These are phyloP conservation scores for Candida stauntonica DNA, from an alignment of 805 yeast genomes.

Conservation along the genomic window DNA sequence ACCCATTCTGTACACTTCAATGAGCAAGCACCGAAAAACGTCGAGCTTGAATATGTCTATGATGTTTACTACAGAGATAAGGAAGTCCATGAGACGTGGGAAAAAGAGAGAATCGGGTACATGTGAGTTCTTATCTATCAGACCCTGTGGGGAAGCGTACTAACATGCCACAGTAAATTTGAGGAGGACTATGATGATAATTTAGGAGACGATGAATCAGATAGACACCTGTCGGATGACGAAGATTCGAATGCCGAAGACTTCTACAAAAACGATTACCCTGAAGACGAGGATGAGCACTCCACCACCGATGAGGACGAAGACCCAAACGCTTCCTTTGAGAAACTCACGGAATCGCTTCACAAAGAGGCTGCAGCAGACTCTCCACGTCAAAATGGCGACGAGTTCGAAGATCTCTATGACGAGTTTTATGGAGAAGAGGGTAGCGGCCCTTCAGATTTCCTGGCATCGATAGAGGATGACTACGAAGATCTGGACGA, in stretches of 20 bases:
- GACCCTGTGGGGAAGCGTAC: neutral
- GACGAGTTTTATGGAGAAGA: constrained; percentile 82
- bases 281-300: constrained; percentile 84
- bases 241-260: constrained; percentile 91
- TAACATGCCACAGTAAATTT: constrained; percentile 27
- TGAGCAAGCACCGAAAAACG: too few relatives aligned
- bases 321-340: constrained; percentile 15
- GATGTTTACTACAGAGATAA: constrained; percentile 77
- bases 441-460: constrained; percentile 35
- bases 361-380: constrained; percentile 11
- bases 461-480: constrained; percentile 32
- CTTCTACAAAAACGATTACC: constrained; percentile 88
- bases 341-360: constrained; percentile 15
- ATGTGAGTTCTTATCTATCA: constrained; percentile 17
- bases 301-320: constrained; percentile 20
- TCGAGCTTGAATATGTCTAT: constrained; percentile 73
- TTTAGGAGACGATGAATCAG: constrained; percentile 32
- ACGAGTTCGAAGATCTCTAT: constrained; percentile 34
- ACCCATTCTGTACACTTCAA: too few relatives aligned
- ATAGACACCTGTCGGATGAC: constrained; percentile 51
- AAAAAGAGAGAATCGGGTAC: constrained; percentile 33
- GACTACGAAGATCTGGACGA: constrained; percentile 45
- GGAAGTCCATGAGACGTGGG: constrained; percentile 50
- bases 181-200: constrained; percentile 37
- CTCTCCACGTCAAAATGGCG: constrained; percentile 6